Percentiles rank a stretch among this genome's conserved stretches.
Evolutionary conservation across 2,329 filamentous ascomycete genomes (phyloP).

Genomic region (Huntiella bhutanensis): DNA sequence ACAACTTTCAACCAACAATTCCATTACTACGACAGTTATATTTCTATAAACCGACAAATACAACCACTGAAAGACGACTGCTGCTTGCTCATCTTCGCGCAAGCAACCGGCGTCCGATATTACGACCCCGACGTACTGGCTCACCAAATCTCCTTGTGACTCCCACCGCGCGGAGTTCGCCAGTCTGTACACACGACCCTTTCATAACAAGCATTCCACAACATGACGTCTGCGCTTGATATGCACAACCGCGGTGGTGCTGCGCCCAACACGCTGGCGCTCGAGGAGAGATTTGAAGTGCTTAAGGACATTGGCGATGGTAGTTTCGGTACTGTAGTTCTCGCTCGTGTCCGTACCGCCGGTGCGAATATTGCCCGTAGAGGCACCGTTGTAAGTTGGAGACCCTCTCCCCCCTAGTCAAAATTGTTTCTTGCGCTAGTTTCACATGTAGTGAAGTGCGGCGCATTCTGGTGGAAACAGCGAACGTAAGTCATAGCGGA

Average conservation of each 20-base stretch:
- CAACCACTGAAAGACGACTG: neutral
- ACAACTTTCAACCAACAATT: no score
- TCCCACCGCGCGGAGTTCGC: conserved; percentile 11
- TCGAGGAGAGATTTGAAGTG: conserved; percentile 92
- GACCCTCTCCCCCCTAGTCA: no score
- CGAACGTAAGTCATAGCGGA: neutral
- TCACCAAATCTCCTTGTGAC: conserved; percentile 12
- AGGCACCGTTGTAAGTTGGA: conserved; percentile 65
- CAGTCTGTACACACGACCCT: conserved; percentile 7
- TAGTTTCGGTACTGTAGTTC: conserved; percentile 87
- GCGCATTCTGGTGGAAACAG: neutral
- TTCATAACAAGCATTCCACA: conserved; percentile 4
- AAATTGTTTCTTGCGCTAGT: neutral
- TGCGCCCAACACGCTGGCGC: conserved; percentile 34
- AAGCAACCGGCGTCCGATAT: conserved; percentile 2
- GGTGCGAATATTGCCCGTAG: conserved; percentile 75
- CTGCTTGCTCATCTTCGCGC: neutral
- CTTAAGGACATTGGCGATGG: conserved; percentile 97
- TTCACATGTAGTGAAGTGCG: neutral
- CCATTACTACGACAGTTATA: neutral
- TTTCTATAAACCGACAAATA: neutral
- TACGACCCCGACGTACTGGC: neutral
- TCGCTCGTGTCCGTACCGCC: conserved; percentile 79
- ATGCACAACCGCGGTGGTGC: conserved; percentile 45
- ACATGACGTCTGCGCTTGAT: conserved; percentile 33